phyloP scores from a whole-genome alignment of 108 stramenopile genomes.

The Epipyxis sp. region DNA sequence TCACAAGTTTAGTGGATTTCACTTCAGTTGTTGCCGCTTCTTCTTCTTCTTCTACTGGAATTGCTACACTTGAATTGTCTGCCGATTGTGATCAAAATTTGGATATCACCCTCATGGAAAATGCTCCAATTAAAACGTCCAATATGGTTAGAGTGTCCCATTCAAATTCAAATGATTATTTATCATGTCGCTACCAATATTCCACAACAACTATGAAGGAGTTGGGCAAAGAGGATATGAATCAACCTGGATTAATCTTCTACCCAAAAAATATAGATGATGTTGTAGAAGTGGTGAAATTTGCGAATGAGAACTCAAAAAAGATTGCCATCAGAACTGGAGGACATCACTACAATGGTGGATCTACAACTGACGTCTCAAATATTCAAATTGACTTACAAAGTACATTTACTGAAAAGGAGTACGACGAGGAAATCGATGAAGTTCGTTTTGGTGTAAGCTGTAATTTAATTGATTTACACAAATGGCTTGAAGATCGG shows the following conservation, averaged over 20 bases:
- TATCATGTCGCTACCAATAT: too few species aligned
- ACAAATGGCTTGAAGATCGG: background rate
- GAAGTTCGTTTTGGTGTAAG: background rate
- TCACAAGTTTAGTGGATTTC: too few species aligned
- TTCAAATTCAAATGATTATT: too few species aligned
- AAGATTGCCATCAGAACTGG: background rate
- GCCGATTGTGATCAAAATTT: too few species aligned
- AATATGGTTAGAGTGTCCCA: too few species aligned
- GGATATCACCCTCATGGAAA: too few species aligned
- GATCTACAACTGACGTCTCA: background rate
- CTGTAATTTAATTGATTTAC: background rate
- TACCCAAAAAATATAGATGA: background rate
- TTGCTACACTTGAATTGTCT: too few species aligned
- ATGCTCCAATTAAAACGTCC: too few species aligned
- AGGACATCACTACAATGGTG: background rate
- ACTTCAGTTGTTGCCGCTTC: too few species aligned
- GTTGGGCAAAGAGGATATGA: too few species aligned
- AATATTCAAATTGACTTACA: background rate
- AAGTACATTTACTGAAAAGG: background rate
- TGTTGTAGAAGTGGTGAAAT: background rate
- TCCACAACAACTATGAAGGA: too few species aligned
- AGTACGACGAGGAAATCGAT: background rate
- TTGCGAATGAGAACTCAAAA: background rate
- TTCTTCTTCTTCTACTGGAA: too few species aligned
- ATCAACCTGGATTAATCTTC: background rate